Percentiles rank a stretch among this genome's conserved stretches.
These are phyloP conservation scores for Typha latifolia DNA, from an alignment of 176 grass and related monocot species.

Conservation along the genomic window DNA sequence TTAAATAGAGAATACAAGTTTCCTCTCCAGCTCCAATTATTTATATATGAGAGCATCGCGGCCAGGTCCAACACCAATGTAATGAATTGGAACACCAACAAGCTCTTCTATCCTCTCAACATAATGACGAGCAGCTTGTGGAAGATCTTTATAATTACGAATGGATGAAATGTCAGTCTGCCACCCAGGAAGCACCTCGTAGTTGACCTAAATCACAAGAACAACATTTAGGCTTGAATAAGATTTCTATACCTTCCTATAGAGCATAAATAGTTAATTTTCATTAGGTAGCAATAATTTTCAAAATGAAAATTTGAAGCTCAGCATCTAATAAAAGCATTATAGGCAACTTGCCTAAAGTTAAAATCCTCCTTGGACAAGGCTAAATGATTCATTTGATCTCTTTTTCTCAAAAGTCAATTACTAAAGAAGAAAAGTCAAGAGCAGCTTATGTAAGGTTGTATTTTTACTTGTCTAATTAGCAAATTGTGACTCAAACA, in stretches of 20 bases:
- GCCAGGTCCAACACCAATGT: conserved; percentile 74
- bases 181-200: conserved; percentile 78
- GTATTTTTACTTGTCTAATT: no score
- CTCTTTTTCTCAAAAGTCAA: neutral
- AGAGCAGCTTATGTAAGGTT: no score
- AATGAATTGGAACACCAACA: conserved; percentile 74
- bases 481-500: no score
- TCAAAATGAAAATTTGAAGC: no score
- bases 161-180: conserved; percentile 63
- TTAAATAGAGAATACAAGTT: no score
- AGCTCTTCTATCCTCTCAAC: conserved; percentile 87
- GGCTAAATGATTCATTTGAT: neutral
- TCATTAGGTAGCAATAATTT: no score
- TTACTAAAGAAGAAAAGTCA: no score
- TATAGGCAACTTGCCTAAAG: neutral
- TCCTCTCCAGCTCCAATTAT: conserved; percentile 15
- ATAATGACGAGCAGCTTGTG: conserved; percentile 50
- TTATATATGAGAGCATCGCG: conserved; percentile 92
- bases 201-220: conserved; percentile 56
- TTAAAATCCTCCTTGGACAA: neutral
- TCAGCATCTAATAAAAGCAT: no score
- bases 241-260: neutral
- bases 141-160: conserved; percentile 59
- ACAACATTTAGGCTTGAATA: neutral
- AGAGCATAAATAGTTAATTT: no score